Percentiles rank a stretch among this genome's conserved stretches.
These are phyloP conservation scores for Priceomyces carsonii DNA, from an alignment of 805 yeast species.

Conservation along the genomic window DNA sequence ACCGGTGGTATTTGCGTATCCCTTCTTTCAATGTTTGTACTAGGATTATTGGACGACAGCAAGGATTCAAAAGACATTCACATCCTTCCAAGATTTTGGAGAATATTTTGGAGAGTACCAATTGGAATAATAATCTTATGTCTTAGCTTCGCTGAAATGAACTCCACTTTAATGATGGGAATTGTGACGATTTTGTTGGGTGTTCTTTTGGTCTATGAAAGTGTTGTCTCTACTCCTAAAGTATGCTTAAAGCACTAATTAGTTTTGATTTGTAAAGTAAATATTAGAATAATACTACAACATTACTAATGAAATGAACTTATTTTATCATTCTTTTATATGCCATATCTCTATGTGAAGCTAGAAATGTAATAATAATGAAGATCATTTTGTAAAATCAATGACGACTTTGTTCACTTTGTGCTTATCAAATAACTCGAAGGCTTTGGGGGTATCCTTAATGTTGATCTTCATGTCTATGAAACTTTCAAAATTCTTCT, in stretches of 20 bases:
- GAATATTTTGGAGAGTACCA: constrained; percentile 45
- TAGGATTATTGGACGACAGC: constrained; percentile 48
- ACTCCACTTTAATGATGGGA: constrained; percentile 43
- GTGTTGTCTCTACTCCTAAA: constrained; percentile 28
- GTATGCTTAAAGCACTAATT: constrained; percentile 7
- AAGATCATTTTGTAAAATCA: constrained; percentile 15
- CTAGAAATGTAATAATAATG: too few species aligned
- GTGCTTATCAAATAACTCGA: constrained; percentile 52
- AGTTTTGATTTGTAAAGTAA: too few species aligned
- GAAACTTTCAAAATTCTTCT: constrained; percentile 49
- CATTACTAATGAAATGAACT: too few species aligned
- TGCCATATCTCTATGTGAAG: too few species aligned
- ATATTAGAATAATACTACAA: too few species aligned
- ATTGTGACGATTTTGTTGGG: constrained; percentile 36
- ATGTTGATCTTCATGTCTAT: constrained; percentile 49
- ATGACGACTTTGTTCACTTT: constrained; percentile 58
- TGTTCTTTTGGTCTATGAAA: constrained; percentile 38
- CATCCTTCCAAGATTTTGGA: constrained; percentile 30
- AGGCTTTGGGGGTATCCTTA: constrained; percentile 47
- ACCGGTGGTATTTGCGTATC: constrained; percentile 55
- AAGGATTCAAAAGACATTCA: constrained; percentile 37
- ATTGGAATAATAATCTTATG: constrained; percentile 39
- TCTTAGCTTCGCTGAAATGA: constrained; percentile 45
- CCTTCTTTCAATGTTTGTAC: constrained; percentile 33
- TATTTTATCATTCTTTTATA: too few species aligned